Base-by-base conservation (phyloP, 2,329 filamentous ascomycete species). In the Colletotrichum sp. region DNA sequence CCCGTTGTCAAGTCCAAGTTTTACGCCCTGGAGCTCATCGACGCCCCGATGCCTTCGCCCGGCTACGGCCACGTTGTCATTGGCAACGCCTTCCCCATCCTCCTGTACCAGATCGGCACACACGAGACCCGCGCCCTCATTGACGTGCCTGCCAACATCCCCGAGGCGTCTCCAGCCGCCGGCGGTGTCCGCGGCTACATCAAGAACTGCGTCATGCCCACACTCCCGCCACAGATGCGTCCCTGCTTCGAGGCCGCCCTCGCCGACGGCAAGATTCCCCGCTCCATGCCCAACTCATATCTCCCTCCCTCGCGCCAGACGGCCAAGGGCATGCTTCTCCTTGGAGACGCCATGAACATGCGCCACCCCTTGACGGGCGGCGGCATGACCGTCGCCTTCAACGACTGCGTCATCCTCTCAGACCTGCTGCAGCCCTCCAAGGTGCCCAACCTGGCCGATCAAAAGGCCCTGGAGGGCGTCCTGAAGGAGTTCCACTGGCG, bases 331-430 rank as follows among this genome's bases (percentile, higher is more conserved):
- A 90, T 98, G 76, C 89, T 98, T 65, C 88, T 99, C 44, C 90
- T 99, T 10, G 97, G 97, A 75, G 97, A 99, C 83, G 96, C 97
- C 16, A 93, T 98, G 90, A 99, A 99, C 88, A 99, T 99, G 97
- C 95, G 97, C n/a, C 97, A 99, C 86, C 97, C 97, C 3, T 90
- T 99, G 15, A 99, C 97, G 0, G 97, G 97, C 69, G 97, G 97
- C 79, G 97, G 97, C 80, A 99, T 99, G 97, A 99, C 96, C 0
- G 97, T 99, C 3, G 97, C 95, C 2, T 94, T 99, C 85, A 98
- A 96, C 86, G 97, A 99, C 82, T 96, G 95, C 2, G 90, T 97
- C 13, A 86, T 98, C 2, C 90, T 99, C 30, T 88, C 94, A 1
- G 90, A 93, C 10, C 88, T 98, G 26, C 91, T 99, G 3, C 89